These are phyloP conservation scores for Phytophthora citrophthora DNA, from an alignment of 352 stramenopile genomes.

Conservation along the genomic window DNA sequence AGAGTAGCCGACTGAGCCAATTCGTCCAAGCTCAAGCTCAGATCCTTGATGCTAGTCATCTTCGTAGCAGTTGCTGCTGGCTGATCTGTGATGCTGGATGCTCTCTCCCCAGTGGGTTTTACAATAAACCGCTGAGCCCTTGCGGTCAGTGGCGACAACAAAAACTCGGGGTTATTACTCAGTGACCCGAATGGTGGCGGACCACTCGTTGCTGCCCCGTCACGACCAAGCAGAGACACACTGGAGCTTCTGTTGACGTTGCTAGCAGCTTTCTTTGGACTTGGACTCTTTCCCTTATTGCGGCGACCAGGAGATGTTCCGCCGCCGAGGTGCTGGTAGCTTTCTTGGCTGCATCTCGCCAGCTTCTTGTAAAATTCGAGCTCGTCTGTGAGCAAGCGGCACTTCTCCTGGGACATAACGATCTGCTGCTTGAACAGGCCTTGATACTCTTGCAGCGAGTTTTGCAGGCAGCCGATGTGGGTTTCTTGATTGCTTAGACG, in stretches of 20 bases:
- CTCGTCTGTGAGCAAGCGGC: conserved; percentile 73
- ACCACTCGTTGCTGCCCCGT: no score
- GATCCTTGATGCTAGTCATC: conserved; percentile 7
- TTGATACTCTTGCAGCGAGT: conserved; percentile 82
- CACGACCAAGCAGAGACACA: not conserved
- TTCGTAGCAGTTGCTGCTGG: conserved; percentile 10
- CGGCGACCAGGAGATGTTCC: conserved; percentile 26
- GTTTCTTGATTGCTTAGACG: conserved; percentile 77
- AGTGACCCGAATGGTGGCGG: conserved; percentile 8
- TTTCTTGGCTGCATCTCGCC: conserved; percentile 57
- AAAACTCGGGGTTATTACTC: conserved; percentile 12
- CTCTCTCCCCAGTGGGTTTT: conserved; percentile 37
- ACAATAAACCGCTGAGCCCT: conserved; percentile 49
- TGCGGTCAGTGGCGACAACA: conserved; percentile 29
- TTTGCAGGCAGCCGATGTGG: conserved; percentile 75
- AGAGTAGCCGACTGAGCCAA: conserved; percentile 20
- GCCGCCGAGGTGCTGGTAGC: conserved; percentile 32
- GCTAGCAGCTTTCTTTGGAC: conserved; percentile 26
- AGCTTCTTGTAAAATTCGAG: conserved; percentile 88
- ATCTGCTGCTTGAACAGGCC: conserved; percentile 85
- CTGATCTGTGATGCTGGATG: conserved; percentile 6
- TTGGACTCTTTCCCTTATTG: conserved; percentile 35
- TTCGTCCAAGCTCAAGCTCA: conserved; percentile 30
- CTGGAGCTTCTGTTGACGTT: conserved; percentile 8
- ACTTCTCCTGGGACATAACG: conserved; percentile 84